phyloP scores from a whole-genome alignment of 148 eudicot species.

The Rhododendron vialii region DNA sequence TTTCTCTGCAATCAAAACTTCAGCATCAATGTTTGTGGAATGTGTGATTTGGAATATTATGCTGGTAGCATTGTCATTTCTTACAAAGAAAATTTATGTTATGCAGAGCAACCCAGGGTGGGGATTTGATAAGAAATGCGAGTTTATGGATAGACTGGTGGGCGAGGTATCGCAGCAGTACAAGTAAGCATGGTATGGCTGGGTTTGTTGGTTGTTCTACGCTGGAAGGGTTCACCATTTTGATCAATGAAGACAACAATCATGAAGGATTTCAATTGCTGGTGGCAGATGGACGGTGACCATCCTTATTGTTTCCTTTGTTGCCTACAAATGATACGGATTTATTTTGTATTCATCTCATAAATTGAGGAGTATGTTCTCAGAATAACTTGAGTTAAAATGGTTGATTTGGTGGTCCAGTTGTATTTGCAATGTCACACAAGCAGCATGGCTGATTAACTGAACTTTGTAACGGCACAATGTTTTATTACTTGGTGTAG shows the following conservation, averaged over 20 bases:
- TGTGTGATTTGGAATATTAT: background rate
- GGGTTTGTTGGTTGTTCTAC: background rate
- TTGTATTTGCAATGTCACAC: background rate
- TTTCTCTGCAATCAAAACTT: background rate
- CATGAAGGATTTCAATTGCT: background rate
- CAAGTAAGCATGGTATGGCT: constrained; percentile 38
- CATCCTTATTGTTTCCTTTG: background rate
- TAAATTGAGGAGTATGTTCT: background rate
- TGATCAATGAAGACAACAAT: background rate
- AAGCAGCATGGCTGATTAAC: background rate
- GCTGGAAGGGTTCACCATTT: background rate
- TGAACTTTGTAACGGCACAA: background rate
- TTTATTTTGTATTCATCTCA: background rate
- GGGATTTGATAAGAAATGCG: constrained; percentile 86
- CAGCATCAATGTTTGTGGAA: background rate
- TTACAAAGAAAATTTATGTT: background rate
- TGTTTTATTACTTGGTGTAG: background rate
- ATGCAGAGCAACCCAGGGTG: constrained; percentile 98
- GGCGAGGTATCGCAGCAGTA: constrained; percentile 55
- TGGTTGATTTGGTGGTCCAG: background rate
- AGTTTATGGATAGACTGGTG: constrained; percentile 81
- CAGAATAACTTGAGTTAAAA: background rate
- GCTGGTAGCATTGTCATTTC: too few species aligned
- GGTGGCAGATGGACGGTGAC: background rate
- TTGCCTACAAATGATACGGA: background rate